These are phyloP conservation scores for Calamus simplicifolius DNA, from an alignment of 176 grass and related monocot genomes.

Conservation along the genomic window DNA sequence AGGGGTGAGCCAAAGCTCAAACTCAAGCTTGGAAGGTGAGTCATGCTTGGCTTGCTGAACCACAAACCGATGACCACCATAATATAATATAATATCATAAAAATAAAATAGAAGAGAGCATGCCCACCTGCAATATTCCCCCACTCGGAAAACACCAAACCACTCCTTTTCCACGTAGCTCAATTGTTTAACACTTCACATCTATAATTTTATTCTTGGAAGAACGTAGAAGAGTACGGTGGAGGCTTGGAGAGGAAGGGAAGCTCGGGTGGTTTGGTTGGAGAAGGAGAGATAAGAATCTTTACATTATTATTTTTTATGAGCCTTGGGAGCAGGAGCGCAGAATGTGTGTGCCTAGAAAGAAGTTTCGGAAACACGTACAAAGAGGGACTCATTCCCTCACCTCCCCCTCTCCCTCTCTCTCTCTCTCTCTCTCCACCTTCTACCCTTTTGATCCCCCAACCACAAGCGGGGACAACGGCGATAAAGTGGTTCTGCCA, in stretches of 20 bases:
- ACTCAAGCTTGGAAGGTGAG: slow-evolving; percentile 5
- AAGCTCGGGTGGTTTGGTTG: background rate
- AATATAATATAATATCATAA: no score
- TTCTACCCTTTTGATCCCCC: slow-evolving; percentile 33
- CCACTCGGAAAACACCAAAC: slow-evolving; percentile 19
- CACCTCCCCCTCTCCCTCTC: slow-evolving; percentile 23
- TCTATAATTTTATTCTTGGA: slow-evolving; percentile 7
- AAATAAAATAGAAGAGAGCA: background rate
- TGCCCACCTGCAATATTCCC: slow-evolving; percentile 20
- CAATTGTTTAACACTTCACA: background rate
- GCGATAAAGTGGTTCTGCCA: slow-evolving; percentile 43
- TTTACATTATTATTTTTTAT: slow-evolving; percentile 18
- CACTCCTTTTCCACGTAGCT: slow-evolving; percentile 11
- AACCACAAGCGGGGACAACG: slow-evolving; percentile 45
- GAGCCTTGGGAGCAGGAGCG: slow-evolving; percentile 82
- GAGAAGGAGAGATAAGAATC: slow-evolving; percentile 8
- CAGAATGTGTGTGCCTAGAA: slow-evolving; percentile 96
- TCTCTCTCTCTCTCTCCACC: slow-evolving; percentile 25
- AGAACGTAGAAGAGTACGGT: slow-evolving; percentile 4
- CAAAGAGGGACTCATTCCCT: background rate
- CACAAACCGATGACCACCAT: background rate
- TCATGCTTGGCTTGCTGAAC: slow-evolving; percentile 3
- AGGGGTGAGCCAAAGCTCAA: background rate
- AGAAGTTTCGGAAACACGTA: slow-evolving; percentile 39
- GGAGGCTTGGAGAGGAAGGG: background rate